Evolutionary conservation across 305 asterid species (phyloP).

Genomic region (Fraxinus paxiana): DNA sequence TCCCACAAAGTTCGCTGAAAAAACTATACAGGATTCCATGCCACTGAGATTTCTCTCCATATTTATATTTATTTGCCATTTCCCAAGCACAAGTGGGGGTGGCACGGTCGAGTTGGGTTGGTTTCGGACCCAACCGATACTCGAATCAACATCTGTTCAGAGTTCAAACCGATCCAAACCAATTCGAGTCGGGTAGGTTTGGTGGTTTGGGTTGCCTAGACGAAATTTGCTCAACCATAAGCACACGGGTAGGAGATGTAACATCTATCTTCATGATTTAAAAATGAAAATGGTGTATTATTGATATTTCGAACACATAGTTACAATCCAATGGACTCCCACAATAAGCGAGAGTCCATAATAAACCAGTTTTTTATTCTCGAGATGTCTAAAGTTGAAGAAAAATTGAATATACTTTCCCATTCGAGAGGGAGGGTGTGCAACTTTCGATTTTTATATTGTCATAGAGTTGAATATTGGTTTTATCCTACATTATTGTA

Average conservation of each 20-base stretch:
- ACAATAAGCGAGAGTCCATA: neutral
- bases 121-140: neutral
- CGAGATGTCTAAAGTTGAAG: neutral
- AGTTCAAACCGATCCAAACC: neutral
- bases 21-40: slow-evolving; percentile 25
- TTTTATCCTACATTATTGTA: neutral
- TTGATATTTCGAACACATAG: neutral
- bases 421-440: neutral
- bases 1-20: slow-evolving; percentile 9
- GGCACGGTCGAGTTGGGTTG: neutral
- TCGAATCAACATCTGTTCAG: neutral
- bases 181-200: neutral
- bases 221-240: neutral
- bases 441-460: neutral
- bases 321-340: neutral
- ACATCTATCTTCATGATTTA: neutral
- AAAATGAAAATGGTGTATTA: neutral
- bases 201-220: neutral
- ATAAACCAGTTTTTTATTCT: neutral
- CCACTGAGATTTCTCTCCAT: slow-evolving; percentile 27
- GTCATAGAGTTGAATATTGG: neutral
- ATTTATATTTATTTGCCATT: neutral
- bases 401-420: neutral
- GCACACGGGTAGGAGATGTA: slow-evolving; percentile 24
- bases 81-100: slow-evolving; percentile 20